Conservation (phyloP, 116 monocot species). For the Posidonia oceanica region DNA sequence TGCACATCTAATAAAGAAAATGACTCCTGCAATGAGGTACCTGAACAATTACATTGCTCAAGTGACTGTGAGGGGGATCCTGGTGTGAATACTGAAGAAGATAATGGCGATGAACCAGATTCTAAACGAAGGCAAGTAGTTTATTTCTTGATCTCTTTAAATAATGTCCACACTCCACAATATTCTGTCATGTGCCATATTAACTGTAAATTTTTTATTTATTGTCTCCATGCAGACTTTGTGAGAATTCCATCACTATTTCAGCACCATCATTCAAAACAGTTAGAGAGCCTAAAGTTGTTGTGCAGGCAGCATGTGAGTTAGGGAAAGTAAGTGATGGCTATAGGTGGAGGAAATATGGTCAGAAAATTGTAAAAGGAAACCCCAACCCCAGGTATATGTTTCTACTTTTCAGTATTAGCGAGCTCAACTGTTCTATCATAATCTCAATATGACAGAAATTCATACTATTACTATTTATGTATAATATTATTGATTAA, state of each 20-base stretch:
- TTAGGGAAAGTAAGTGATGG: slow-evolving; percentile 60
- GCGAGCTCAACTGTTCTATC: too few species aligned
- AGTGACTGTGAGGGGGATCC: slow-evolving; percentile 89
- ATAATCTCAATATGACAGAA: too few species aligned
- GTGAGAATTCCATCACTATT: slow-evolving; percentile 14
- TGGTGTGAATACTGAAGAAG: slow-evolving; percentile 30
- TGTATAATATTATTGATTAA: too few species aligned
- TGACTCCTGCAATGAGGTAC: slow-evolving; percentile 25
- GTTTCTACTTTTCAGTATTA: neutral
- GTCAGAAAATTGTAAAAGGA: slow-evolving; percentile 97
- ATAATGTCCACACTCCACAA: too few species aligned
- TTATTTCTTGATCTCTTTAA: neutral
- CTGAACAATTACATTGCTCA: slow-evolving; percentile 56
- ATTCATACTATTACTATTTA: too few species aligned
- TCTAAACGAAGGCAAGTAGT: slow-evolving; percentile 58
- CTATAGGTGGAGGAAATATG: slow-evolving; percentile 97
- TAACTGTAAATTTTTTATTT: too few species aligned
- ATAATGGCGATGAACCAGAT: slow-evolving; percentile 38
- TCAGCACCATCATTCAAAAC: slow-evolving; percentile 36
- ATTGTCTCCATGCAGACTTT: slow-evolving; percentile 12
- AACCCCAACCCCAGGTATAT: slow-evolving; percentile 89
- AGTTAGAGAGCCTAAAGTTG: slow-evolving; percentile 62
- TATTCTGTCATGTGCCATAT: too few species aligned
- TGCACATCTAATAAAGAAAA: slow-evolving; percentile 26
- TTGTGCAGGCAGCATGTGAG: slow-evolving; percentile 48